Conservation (phyloP, 345 rosid species). For the Moricandia moricandioides region DNA sequence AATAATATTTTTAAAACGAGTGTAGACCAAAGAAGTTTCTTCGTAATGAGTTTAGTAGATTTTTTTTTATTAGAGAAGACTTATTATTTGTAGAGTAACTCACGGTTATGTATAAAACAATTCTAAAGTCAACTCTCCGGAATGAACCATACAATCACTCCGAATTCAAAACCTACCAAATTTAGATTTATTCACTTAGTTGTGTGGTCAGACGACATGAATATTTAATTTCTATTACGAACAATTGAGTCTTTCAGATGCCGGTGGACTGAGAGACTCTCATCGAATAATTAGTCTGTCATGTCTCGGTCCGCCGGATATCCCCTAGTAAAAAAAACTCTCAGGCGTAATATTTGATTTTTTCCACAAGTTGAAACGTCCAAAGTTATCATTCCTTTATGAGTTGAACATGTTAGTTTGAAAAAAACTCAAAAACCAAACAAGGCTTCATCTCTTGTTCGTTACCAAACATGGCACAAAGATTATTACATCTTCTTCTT, state of each 20-base stretch:
- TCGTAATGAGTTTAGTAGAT: too few relatives aligned
- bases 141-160: background rate
- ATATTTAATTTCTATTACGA: too few relatives aligned
- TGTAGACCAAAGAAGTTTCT: background rate
- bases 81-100: background rate
- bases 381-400: background rate
- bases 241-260: too few relatives aligned
- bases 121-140: conserved; percentile 12
- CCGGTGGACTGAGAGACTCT: too few relatives aligned
- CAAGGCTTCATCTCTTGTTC: background rate
- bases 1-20: too few relatives aligned
- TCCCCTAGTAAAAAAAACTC: too few relatives aligned
- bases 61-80: too few relatives aligned
- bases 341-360: background rate
- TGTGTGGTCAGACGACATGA: too few relatives aligned
- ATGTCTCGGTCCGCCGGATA: too few relatives aligned
- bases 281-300: too few relatives aligned
- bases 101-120: background rate
- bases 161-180: too few relatives aligned
- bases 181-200: too few relatives aligned
- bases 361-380: background rate
- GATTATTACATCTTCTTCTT: background rate
- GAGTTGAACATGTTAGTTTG: background rate
- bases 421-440: background rate
- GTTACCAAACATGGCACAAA: conserved; percentile 14